Evolutionary conservation across 2,329 filamentous ascomycete species (phyloP), one percentile per base, ranked within the genome.

Genomic region (Colletotrichum tanaceti): DNA sequence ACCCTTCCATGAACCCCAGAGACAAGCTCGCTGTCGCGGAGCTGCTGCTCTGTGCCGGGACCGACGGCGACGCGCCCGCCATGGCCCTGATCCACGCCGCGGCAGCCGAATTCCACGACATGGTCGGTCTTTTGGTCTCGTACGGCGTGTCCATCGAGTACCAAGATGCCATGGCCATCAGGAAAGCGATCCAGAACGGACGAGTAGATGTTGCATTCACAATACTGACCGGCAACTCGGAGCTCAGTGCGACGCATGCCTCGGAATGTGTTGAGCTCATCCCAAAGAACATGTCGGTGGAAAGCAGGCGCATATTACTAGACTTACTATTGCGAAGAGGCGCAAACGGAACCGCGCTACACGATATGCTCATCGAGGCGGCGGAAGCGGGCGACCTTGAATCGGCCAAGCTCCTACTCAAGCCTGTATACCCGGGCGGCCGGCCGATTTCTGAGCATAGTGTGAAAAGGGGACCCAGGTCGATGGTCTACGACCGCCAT

Each of bases 1-100:
- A 84, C 57, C 74, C 81, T 2, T 81, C 82, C 2, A 79, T 87
- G 20, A 80, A 80, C 6, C 82, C 84, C 0, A 80, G 82, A 38
- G 82, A 84, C 39, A 88, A 86, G 72, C 76, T 86, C 49, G 80
- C 81, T 2, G 77, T 90, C 70, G 80, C 85, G 0, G 87, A 90
- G 73, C 77, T 88, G 3, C 73, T 90, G 1, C 79, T 90, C 1
- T 89, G 87, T 61, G 87, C 85, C 1, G 87, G 88, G 0, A 87
- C 87, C 1, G 78, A 80, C 14, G 88, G 88, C 1, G 82, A 86
- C 16, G 77, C 80, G 1, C 76, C 87, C 0, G 81, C 85, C 0
- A 76, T 78, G 38, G 85, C 84, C 0, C 77, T 89, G 0, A 76
- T 84, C 7, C 78, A 83, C 39, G 84, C 86, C 0, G 84, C 83